Conservation (phyloP, 192 early-diverging fungal species). For the Umbelopsis ramanniana region DNA sequence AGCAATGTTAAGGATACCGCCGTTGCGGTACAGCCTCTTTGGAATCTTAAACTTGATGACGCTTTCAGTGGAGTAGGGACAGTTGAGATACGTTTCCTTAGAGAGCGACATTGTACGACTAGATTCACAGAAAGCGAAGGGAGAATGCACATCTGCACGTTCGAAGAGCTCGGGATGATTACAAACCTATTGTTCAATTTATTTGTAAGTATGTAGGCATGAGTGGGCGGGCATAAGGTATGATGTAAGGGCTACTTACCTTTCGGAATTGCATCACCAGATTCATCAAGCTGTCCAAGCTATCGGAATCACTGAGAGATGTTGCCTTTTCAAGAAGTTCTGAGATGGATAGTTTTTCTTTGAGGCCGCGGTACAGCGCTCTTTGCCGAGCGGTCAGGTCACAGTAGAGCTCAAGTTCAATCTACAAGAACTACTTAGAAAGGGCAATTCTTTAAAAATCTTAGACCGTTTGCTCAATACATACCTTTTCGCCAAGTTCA, state of each 20-base stretch:
- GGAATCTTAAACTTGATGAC: slow-evolving; percentile 68
- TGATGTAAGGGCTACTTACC: slow-evolving; percentile 3
- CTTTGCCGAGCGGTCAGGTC: slow-evolving; percentile 77
- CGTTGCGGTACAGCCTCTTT: slow-evolving; percentile 69
- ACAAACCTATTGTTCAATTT: slow-evolving; percentile 55
- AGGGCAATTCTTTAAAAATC: not conserved
- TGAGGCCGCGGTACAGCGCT: slow-evolving; percentile 73
- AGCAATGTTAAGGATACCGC: slow-evolving; percentile 53
- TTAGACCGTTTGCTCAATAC: not conserved
- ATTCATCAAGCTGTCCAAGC: slow-evolving; percentile 86
- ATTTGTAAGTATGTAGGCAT: not conserved
- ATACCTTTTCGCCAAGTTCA: slow-evolving; percentile 85
- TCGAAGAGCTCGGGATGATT: slow-evolving; percentile 90
- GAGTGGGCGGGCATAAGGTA: not conserved
- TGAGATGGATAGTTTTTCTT: slow-evolving; percentile 77
- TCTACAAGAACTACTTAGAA: slow-evolving; percentile 39
- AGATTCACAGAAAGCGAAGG: slow-evolving; percentile 65
- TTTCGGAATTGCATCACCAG: slow-evolving; percentile 95
- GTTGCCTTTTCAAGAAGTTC: slow-evolving; percentile 75
- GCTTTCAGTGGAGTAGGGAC: slow-evolving; percentile 66
- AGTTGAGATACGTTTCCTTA: slow-evolving; percentile 59
- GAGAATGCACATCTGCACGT: slow-evolving; percentile 79
- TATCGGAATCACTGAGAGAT: slow-evolving; percentile 67
- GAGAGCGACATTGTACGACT: slow-evolving; percentile 62
- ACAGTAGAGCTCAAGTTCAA: slow-evolving; percentile 82